Conservation (phyloP, 2,329 filamentous ascomycete genomes). For the Talaromyces marneffei region DNA sequence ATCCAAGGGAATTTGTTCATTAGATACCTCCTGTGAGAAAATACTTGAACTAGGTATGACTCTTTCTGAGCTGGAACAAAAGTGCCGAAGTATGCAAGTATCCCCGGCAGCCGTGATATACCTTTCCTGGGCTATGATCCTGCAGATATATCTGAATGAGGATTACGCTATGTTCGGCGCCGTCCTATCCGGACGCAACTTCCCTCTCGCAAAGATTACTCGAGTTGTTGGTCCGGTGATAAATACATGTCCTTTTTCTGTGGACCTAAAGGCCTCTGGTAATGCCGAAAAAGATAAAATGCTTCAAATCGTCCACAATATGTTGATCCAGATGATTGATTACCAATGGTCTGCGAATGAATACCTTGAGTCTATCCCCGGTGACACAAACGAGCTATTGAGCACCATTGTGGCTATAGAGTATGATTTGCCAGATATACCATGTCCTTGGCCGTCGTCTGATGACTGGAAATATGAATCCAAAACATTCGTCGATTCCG, state of each 20-base stretch:
- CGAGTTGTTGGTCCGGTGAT: background rate
- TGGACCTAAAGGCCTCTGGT: background rate
- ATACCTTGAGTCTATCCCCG: too few species aligned
- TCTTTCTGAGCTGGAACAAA: background rate
- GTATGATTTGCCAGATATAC: background rate
- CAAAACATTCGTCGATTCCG: background rate
- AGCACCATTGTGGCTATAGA: background rate
- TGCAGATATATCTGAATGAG: background rate
- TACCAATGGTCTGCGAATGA: conserved; percentile 1
- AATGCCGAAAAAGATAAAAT: background rate
- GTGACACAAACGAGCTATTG: background rate
- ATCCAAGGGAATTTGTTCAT: too few species aligned
- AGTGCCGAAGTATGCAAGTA: background rate
- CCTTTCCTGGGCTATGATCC: background rate
- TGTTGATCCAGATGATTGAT: background rate
- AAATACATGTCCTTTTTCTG: background rate
- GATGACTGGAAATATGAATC: too few species aligned
- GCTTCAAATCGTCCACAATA: background rate
- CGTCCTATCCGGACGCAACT: background rate
- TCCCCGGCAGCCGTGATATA: background rate
- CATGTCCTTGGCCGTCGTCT: too few species aligned
- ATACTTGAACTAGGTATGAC: too few species aligned
- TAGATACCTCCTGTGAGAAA: too few species aligned
- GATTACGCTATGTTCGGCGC: background rate
- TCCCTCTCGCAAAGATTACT: background rate